phyloP scores from a whole-genome alignment of 176 grass and related monocot species.

The Urochloa ruziziensis region DNA sequence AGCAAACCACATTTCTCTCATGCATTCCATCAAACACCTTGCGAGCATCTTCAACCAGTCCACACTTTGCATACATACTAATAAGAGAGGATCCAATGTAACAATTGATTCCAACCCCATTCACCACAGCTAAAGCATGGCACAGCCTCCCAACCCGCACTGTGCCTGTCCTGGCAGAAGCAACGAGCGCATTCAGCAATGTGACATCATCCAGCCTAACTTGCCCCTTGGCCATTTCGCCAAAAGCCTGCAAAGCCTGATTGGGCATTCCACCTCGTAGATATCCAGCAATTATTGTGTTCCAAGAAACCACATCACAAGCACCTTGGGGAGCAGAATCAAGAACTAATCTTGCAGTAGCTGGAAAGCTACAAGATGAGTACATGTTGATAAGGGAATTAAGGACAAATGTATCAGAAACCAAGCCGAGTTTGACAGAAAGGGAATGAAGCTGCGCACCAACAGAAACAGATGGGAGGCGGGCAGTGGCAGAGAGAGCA shows the following conservation, averaged over 20 bases:
- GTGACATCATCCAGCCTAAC: conserved; percentile 68
- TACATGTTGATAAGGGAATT: conserved; percentile 89
- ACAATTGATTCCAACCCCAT: conserved; percentile 67
- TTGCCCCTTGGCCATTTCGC: conserved; percentile 47
- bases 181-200: conserved; percentile 71
- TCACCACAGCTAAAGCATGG: conserved; percentile 60
- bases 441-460: conserved; percentile 70
- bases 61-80: conserved; percentile 87
- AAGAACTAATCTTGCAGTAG: conserved; percentile 61
- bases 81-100: conserved; percentile 77
- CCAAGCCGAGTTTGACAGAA: conserved; percentile 59
- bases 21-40: conserved; percentile 68
- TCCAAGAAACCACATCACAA: conserved; percentile 82
- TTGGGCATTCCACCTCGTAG: conserved; percentile 49
- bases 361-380: conserved; percentile 49
- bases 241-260: conserved; percentile 54
- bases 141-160: conserved; percentile 47
- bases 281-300: conserved; percentile 80
- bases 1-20: conserved; percentile 76
- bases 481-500: conserved; percentile 56
- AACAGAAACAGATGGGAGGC: conserved; percentile 32
- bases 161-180: conserved; percentile 55
- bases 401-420: conserved; percentile 68
- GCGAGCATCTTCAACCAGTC: conserved; percentile 51
- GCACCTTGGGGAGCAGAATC: conserved; percentile 46